Percentiles rank a stretch among this genome's conserved stretches.
These are phyloP conservation scores for Lentinula aciculospora DNA, from an alignment of 768 basidiomycete species.

Conservation along the genomic window DNA sequence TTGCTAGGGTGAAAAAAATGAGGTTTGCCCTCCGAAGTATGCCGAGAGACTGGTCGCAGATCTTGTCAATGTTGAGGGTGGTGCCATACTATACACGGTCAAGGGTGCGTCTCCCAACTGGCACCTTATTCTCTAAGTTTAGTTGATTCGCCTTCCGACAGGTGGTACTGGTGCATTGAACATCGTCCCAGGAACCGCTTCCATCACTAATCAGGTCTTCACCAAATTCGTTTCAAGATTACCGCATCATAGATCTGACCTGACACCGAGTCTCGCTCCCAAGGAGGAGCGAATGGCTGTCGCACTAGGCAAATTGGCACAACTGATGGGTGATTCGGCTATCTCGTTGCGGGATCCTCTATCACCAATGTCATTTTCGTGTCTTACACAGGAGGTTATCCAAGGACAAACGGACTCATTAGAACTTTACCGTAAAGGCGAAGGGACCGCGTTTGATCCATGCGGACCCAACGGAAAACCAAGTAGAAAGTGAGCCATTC, in stretches of 20 bases:
- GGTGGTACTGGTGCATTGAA: slow-evolving; percentile 53
- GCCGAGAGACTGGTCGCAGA: slow-evolving; percentile 49
- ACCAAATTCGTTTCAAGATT: slow-evolving; percentile 55
- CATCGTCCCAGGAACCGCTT: slow-evolving; percentile 48
- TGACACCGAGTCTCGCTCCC: slow-evolving; percentile 27
- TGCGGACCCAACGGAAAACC: slow-evolving; percentile 54
- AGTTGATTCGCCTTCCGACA: no score
- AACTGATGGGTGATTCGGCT: slow-evolving; percentile 38
- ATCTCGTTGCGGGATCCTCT: slow-evolving; percentile 46
- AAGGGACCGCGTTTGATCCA: slow-evolving; percentile 47
- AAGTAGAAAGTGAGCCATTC: slow-evolving; percentile 46
- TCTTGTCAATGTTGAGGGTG: slow-evolving; percentile 42
- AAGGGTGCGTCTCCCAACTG: slow-evolving; percentile 42
- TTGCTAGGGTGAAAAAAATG: slow-evolving; percentile 54
- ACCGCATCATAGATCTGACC: slow-evolving; percentile 43
- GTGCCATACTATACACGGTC: slow-evolving; percentile 50
- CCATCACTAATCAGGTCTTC: slow-evolving; percentile 61
- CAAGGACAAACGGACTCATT: slow-evolving; percentile 48
- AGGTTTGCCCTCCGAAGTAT: slow-evolving; percentile 45
- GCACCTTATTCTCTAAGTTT: neutral
- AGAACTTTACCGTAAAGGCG: slow-evolving; percentile 37
- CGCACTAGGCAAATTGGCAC: slow-evolving; percentile 50
- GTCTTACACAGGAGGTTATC: slow-evolving; percentile 45
- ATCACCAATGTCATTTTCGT: slow-evolving; percentile 67
- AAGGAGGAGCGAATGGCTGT: slow-evolving; percentile 44